Evolutionary conservation across 306 rosid species (phyloP), one percentile per base, ranked within the genome.

Genomic region (Carpinus fangiana): DNA sequence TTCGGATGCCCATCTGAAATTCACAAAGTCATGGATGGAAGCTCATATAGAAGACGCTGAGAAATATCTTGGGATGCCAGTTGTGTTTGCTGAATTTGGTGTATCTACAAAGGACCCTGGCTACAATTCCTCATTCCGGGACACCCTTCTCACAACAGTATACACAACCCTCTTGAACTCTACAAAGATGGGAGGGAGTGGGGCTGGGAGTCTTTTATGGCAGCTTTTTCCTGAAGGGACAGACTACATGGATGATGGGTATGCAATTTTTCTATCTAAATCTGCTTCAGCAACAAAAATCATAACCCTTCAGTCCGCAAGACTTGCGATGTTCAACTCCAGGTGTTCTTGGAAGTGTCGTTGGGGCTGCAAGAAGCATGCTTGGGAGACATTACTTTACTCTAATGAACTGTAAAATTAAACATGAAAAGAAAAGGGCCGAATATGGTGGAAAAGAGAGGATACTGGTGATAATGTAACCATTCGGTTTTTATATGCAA

Each of bases 21-120:
- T 95, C 76, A 89, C 94, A 53, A 88, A 87, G 77, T 86, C 96
- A 73, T 95, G 99, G 98, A 93, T 91, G 89, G 90, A 95, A 84
- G 91, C 94, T 23, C 99, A 95, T 88, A 90, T 95, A 68, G 93
- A 95, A 55, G 99, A 95, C 76, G 97, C 98, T 21, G 99, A 95
- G 60, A 88, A 83, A 78, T 74, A 86, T 80, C 98, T 93, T 1
- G 90, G 89, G 48, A 95, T 95, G 99, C 99, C 97, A 0, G 93
- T 95, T 56, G 41, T 93, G 77, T 93, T 93, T 73, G 83, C 86
- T 7, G 99, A 95, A 83, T 95, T 93, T 26, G 99, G 99, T 60
- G 92, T 93, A 17, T 95, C 99, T 47, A 16, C 97, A 53, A 89
- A 86, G 74, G 96, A 88, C 80, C 84, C 93, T 10, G 97, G 98